These are phyloP conservation scores for Quercus agrifolia DNA, from an alignment of 306 rosid genomes.

Conservation along the genomic window DNA sequence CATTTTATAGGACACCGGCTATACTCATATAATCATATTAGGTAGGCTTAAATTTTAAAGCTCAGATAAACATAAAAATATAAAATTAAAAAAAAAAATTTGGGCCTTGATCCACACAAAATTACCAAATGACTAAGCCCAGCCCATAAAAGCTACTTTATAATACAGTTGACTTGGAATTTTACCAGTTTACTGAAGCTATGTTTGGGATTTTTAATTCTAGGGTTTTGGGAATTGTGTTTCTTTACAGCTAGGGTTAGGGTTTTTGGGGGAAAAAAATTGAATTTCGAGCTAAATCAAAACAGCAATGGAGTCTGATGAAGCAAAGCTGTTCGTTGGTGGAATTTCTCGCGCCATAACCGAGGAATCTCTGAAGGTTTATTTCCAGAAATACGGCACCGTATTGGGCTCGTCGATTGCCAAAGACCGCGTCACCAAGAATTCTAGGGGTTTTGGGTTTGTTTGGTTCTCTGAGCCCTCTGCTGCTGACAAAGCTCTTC, in stretches of 20 bases:
- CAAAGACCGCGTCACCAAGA: conserved; percentile 41
- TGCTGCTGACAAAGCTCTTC: conserved; percentile 56
- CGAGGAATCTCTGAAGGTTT: conserved; percentile 49
- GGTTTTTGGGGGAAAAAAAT: conserved; percentile 28
- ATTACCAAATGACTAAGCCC: no score
- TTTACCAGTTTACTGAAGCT: no score
- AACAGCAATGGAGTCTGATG: conserved; percentile 46
- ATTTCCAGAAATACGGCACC: conserved; percentile 48
- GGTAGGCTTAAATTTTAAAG: no score
- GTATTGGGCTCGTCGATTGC: conserved; percentile 49
- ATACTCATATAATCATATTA: no score
- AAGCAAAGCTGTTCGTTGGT: conserved; percentile 56
- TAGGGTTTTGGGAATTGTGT: neutral
- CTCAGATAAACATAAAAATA: no score
- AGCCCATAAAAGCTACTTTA: no score
- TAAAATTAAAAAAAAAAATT: no score
- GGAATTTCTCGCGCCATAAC: conserved; percentile 41
- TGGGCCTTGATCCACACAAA: no score
- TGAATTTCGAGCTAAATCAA: conserved; percentile 9
- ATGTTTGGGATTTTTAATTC: no score
- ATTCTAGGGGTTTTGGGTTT: conserved; percentile 82
- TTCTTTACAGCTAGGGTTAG: neutral
- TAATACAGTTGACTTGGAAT: no score
- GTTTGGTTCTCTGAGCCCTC: conserved; percentile 55
- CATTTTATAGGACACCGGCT: no score